Evolutionary conservation across 176 grass and related monocot species (phyloP), one percentile per base, ranked within the genome.

Genomic region (Tuctoria greenei): DNA sequence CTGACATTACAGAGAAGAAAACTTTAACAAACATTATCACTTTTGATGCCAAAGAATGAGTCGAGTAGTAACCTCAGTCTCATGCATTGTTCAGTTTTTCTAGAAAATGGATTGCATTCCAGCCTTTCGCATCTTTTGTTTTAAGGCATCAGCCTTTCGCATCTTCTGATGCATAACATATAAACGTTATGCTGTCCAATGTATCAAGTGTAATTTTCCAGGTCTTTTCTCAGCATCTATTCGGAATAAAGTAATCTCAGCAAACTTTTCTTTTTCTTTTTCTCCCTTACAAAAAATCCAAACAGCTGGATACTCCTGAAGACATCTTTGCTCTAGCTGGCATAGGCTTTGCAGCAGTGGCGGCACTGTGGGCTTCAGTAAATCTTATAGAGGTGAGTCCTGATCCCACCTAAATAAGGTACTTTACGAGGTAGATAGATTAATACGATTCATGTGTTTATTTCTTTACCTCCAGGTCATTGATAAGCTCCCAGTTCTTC

Each of bases 401-500:
- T 11, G 5, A 36, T 62, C 6, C 26, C n/a, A 21, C 24, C 12
- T 35, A 5, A 20, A 61, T 27, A 51, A 62, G 40, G 23, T 37
- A 56, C 35, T 68, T 52, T 39, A 76, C 2, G 28, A 60, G 13
- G 65, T 18, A 67, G 5, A 72, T 28, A 8, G 47, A 52, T 64
- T 35, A 67, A 64, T 71, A 39, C 58, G 16, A 25, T 85, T 57
- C 25, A 3, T 67, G 51, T 37, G 37, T 84, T 84, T n/a, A n/a
- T n/a, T 54, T 54, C 3, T 8, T n/a, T 41, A 66, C 6, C 54
- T 79, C 31, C 79, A 98, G 95, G 82, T 73, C 65, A 83, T 98
- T 59, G 91, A 98, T 52, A 98, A 95, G 69, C 83, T 95, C 64
- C 95, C 95, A 36, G 10, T 95, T 70, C 41, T 92, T 37, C 95